Percentiles rank a stretch among this genome's conserved stretches.
These are phyloP conservation scores for Rubia yunnanensis DNA, from an alignment of 257 asterid genomes.

Conservation along the genomic window DNA sequence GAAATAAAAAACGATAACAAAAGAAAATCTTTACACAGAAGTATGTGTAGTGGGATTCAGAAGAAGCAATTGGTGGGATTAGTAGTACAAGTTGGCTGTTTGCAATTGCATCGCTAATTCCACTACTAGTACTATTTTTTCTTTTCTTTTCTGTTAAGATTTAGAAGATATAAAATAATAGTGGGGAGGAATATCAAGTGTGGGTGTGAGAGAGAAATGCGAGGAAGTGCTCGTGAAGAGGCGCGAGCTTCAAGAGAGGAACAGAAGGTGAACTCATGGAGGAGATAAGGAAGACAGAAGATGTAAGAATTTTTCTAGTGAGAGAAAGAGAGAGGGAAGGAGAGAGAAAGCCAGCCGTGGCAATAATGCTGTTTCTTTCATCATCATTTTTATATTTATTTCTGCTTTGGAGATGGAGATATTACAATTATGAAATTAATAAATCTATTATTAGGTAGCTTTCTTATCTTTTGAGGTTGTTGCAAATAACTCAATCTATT, in stretches of 20 bases:
- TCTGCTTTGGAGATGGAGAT: not conserved
- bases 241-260: constrained; percentile 80
- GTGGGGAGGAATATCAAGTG: not conserved
- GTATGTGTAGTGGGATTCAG: not conserved
- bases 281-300: constrained; percentile 46
- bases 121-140: constrained; percentile 8
- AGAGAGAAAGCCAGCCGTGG: constrained; percentile 17
- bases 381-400: not conserved
- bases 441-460: constrained; percentile 2
- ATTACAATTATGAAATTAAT: not conserved
- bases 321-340: constrained; percentile 27
- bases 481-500: not conserved
- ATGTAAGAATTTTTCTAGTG: constrained; percentile 22
- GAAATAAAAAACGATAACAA: not conserved
- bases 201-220: constrained; percentile 7
- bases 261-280: constrained; percentile 25
- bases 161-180: not conserved
- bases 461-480: constrained; percentile 4
- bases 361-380: constrained; percentile 11
- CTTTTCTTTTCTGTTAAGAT: not conserved
- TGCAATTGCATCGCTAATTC: constrained; percentile 50
- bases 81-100: constrained; percentile 40
- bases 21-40: not conserved
- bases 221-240: constrained; percentile 37
- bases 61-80: constrained; percentile 37